Evolutionary conservation across 495 filamentous ascomycete genomes (phyloP), one percentile per base, ranked within the genome.

Genomic region (Penicillium steckii): DNA sequence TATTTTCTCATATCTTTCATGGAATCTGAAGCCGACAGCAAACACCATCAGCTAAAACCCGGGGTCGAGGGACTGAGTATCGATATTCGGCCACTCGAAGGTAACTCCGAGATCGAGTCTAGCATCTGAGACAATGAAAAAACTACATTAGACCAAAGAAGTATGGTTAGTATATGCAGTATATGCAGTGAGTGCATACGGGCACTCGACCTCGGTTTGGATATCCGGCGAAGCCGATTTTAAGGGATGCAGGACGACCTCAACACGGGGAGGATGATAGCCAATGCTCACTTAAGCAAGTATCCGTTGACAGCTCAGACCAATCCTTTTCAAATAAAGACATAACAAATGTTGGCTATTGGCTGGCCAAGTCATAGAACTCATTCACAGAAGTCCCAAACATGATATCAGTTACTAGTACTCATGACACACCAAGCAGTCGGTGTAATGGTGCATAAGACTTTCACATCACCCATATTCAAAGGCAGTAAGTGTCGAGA

Each of bases 101-200:
- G 46, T 29, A 38, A 44, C 8, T 19, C 33, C 51, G 55, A 55
- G 52, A 8, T 58, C 54, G 41, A 52, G 54, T 66, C 48, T 52
- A 23, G 44, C 57, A 66, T 58, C 62, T 60, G 62, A 63, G 62
- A 66, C 60, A 66, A 56, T 55, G 8, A 27, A 27, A 27, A 27
- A 5, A 10, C 4, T 27, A 27, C 26, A 27, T 27, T n/a, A n/a
- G 26, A 5, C 26, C 26, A 10, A 10, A 27, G 26, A 5, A 27
- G 10, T 27, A 5, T 5, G 26, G 26, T 13, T 17, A 8, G 17
- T n/a, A 38, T 8, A 8, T 13, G 3, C 8, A 4, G 15, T 38
- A 38, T 8, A 41, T 24, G 38, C 38, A 24, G 13, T 41, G 38
- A 8, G 23, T 41, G 21, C 38, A 23, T 23, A 1, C 8, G 23